These are phyloP conservation scores for Raffaelea ambrosiae DNA, from an alignment of 2,329 filamentous ascomycete genomes.

Conservation along the genomic window DNA sequence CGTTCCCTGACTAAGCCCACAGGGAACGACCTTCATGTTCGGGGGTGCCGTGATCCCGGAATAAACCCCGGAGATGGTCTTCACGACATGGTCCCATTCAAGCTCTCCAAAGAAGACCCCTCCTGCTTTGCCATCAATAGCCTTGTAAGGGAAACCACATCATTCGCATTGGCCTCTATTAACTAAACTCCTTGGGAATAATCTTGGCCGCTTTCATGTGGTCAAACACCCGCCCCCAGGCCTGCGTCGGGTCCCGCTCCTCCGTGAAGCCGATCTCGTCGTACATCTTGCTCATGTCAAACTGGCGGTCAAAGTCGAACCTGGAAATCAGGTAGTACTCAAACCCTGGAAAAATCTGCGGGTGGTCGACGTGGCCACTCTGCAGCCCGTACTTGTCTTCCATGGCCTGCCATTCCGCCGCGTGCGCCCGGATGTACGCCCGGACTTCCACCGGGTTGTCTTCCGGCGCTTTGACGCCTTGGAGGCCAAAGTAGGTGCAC, in stretches of 20 bases:
- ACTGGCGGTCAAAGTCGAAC: slow-evolving; percentile 35
- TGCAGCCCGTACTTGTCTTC: slow-evolving; percentile 26
- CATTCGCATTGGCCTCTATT: background rate
- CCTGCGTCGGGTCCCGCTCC: slow-evolving; percentile 25
- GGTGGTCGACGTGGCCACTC: slow-evolving; percentile 26
- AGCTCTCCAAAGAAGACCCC: no score
- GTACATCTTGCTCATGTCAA: slow-evolving; percentile 34
- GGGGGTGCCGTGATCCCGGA: no score
- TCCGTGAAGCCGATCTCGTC: slow-evolving; percentile 28
- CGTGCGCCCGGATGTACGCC: slow-evolving; percentile 23
- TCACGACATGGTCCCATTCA: no score
- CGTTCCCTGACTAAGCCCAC: no score
- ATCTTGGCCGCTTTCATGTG: slow-evolving; percentile 16
- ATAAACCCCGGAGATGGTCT: no score
- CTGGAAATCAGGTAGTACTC: slow-evolving; percentile 32
- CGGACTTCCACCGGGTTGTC: slow-evolving; percentile 22
- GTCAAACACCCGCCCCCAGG: slow-evolving; percentile 34
- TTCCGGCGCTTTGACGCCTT: slow-evolving; percentile 16
- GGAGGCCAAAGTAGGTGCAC: slow-evolving; percentile 16
- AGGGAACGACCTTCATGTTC: no score
- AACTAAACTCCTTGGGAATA: slow-evolving; percentile 1
- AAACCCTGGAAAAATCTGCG: slow-evolving; percentile 25
- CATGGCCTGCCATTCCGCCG: slow-evolving; percentile 21
- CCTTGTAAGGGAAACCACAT: background rate
- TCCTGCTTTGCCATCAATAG: no score